A percentile compares a stretch with the other conserved stretches of the same genome.
These are phyloP conservation scores for Orbilia blumenaviensis DNA, from an alignment of 2,329 filamentous ascomycete genomes.

Conservation along the genomic window DNA sequence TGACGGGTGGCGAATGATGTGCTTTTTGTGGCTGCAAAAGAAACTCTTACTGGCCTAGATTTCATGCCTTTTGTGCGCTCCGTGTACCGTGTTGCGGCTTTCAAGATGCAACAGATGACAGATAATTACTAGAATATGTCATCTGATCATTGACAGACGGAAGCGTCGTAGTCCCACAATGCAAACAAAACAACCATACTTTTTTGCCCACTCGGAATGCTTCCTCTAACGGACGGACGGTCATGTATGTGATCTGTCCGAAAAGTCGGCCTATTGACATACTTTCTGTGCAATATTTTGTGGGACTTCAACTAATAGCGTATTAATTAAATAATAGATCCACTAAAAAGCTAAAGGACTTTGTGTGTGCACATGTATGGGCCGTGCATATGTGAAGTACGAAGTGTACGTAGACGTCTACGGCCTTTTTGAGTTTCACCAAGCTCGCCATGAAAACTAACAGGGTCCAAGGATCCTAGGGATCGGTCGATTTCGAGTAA, in stretches of 20 bases:
- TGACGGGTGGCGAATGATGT: neutral
- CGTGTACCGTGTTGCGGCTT: neutral
- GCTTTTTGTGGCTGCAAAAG: slow-evolving; percentile 12
- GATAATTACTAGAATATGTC: slow-evolving; percentile 10
- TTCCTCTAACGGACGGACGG: neutral
- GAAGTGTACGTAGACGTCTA: slow-evolving; percentile 15
- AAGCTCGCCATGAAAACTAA: slow-evolving; percentile 1
- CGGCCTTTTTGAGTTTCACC: neutral
- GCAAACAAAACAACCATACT: no score
- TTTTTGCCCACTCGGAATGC: neutral
- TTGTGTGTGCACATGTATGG: no score
- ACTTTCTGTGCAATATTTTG: neutral
- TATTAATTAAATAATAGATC: no score
- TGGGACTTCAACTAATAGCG: no score
- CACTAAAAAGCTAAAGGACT: no score
- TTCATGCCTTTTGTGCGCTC: neutral
- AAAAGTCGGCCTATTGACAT: neutral
- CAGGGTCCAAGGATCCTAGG: neutral
- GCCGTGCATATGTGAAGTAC: no score
- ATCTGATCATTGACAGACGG: slow-evolving; percentile 1
- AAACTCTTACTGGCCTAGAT: neutral
- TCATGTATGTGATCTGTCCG: slow-evolving; percentile 13
- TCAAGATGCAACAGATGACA: slow-evolving; percentile 18
- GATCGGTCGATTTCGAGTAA: neutral
- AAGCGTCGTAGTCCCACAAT: slow-evolving; percentile 1